Conservation (phyloP, 2,329 filamentous ascomycete genomes). For the Pseudogymnoascus sp. region DNA sequence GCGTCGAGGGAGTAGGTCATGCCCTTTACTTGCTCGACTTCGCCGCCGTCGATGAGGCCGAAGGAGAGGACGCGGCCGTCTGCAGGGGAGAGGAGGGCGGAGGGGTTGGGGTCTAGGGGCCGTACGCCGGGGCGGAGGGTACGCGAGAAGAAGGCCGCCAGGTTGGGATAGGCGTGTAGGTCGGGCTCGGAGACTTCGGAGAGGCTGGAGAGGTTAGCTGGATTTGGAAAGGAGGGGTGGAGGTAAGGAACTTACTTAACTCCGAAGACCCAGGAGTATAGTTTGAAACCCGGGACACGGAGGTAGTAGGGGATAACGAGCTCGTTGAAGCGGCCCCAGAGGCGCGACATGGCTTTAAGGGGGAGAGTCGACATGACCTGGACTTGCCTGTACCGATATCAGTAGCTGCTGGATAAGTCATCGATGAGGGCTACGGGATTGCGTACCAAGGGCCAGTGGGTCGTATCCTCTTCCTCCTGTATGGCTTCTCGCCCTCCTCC, state of each 20-base stretch:
- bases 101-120: constrained; percentile 73
- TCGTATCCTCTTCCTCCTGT: constrained; percentile 49
- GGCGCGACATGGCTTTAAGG: constrained; percentile 61
- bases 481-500: constrained; percentile 26
- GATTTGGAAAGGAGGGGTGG: not conserved
- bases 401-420: not conserved
- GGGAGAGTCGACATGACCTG: constrained; percentile 69
- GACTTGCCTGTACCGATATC: constrained; percentile 46
- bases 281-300: constrained; percentile 64
- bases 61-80: constrained; percentile 90
- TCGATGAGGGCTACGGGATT: not conserved
- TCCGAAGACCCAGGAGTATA: constrained; percentile 67
- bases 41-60: constrained; percentile 82
- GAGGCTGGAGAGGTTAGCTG: constrained; percentile 44
- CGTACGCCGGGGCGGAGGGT: constrained; percentile 82
- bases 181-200: constrained; percentile 83
- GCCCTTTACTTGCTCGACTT: constrained; percentile 97
- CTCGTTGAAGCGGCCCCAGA: constrained; percentile 71
- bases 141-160: constrained; percentile 95
- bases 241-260: constrained; percentile 45
- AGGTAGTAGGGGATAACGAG: constrained; percentile 63
- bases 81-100: constrained; percentile 77
- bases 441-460: constrained; percentile 59
- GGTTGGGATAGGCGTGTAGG: constrained; percentile 81
- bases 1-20: constrained; percentile 97